Conservation (phyloP, 2,329 filamentous ascomycete species). For the Neonectria neomacrospora region DNA sequence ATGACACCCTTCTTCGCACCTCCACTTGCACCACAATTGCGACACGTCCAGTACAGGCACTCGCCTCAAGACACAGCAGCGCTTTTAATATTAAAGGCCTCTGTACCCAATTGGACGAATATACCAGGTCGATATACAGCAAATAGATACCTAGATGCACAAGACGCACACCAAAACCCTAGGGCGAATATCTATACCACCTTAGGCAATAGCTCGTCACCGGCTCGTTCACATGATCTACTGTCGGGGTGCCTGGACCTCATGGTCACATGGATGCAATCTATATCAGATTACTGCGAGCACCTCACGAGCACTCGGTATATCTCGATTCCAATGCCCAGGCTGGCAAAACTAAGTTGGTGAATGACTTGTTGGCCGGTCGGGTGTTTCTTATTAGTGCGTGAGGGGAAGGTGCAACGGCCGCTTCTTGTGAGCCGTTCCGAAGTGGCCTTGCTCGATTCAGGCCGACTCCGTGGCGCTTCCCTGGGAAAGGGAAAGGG, state of each 20-base stretch:
- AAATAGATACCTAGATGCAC: not conserved
- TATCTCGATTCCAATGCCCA: not conserved
- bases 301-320: slow-evolving; percentile 1
- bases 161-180: not conserved
- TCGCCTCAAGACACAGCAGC: not conserved
- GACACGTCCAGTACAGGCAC: not conserved
- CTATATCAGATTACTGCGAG: slow-evolving; percentile 20
- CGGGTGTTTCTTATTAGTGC: not conserved
- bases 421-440: not conserved
- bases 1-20: not conserved
- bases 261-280: slow-evolving; percentile 30
- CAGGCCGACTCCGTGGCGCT: not conserved
- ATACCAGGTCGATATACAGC: slow-evolving; percentile 7
- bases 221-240: slow-evolving; percentile 38
- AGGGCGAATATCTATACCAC: slow-evolving; percentile 18
- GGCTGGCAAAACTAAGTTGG: not conserved
- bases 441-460: slow-evolving; percentile 10
- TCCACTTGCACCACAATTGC: slow-evolving; percentile 2
- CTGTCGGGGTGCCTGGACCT: slow-evolving; percentile 24
- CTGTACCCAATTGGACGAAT: not conserved
- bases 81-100: not conserved
- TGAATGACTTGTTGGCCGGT: not conserved
- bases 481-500: not conserved
- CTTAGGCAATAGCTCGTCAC: slow-evolving; percentile 33
- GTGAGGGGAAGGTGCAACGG: slow-evolving; percentile 6